Evolutionary conservation across 345 rosid genomes (phyloP).

Genomic region (Hibiscus syriacus): DNA sequence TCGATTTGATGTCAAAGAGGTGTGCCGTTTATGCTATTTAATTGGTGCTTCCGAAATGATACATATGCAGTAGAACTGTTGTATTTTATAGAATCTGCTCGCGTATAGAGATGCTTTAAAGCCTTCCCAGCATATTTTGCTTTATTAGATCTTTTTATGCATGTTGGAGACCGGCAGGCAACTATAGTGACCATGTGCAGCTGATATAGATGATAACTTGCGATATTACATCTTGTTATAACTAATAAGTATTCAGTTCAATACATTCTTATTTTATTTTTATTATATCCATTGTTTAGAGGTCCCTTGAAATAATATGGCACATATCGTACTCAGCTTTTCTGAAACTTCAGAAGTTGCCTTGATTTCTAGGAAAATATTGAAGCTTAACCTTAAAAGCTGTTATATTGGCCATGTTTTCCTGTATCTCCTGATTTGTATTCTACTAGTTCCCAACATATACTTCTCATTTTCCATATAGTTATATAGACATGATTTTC

Average conservation of each 20-base stretch:
- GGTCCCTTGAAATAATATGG: not conserved
- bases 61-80: not conserved
- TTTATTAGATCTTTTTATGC: not conserved
- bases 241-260: not conserved
- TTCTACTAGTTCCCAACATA: too few relatives aligned
- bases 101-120: not conserved
- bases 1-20: conserved; percentile 65
- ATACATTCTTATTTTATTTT: not conserved
- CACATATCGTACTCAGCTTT: not conserved
- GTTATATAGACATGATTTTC: not conserved
- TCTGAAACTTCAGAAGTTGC: not conserved
- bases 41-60: not conserved
- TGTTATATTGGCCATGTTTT: too few relatives aligned
- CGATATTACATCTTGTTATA: not conserved
- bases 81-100: not conserved
- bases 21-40: conserved; percentile 6
- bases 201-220: not conserved
- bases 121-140: not conserved
- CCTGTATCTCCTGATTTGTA: too few relatives aligned
- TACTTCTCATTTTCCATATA: not conserved
- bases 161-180: not conserved
- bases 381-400: too few relatives aligned
- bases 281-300: not conserved
- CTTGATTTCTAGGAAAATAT: not conserved
- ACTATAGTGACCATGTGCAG: not conserved